A percentile compares a stretch with the other conserved stretches of the same genome.
Conservation (phyloP, 495 filamentous ascomycete species). For the Neurospora sp. region DNA sequence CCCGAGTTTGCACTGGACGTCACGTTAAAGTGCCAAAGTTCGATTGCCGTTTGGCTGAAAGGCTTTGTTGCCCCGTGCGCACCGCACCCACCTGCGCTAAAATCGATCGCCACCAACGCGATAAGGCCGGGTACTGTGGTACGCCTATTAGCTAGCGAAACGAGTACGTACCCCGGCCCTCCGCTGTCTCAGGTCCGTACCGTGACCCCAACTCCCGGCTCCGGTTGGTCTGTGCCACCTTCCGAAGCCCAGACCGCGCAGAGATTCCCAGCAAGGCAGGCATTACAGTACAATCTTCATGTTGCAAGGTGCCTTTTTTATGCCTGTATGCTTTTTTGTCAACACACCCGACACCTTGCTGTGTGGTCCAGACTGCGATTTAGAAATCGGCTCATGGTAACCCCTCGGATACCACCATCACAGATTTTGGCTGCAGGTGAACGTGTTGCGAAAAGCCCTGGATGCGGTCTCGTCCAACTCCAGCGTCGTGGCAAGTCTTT, state of each 20-base stretch:
- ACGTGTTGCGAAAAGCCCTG: neutral
- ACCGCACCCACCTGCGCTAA: constrained; percentile 18
- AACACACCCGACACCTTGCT: neutral
- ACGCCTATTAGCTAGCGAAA: neutral
- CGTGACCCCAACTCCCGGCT: neutral
- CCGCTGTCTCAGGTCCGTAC: neutral
- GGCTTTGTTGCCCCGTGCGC: constrained; percentile 13
- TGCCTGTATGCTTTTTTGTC: neutral
- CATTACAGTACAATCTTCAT: neutral
- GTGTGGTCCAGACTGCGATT: neutral
- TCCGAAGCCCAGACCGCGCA: neutral
- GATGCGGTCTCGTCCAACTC: neutral
- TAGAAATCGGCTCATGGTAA: neutral
- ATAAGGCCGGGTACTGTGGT: neutral
- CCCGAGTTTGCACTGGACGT: constrained; percentile 11
- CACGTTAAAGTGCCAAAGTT: constrained; percentile 7
- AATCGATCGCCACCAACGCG: constrained; percentile 8
- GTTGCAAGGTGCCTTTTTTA: neutral
- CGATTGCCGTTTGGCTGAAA: constrained; percentile 13
- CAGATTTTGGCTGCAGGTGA: neutral
- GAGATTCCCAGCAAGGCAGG: neutral
- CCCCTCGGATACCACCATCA: neutral
- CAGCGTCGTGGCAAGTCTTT: neutral
- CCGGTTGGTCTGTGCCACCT: neutral
- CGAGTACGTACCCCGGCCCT: neutral